These are phyloP conservation scores for Magnaporthiopsis rhizophila DNA, from an alignment of 2,329 filamentous ascomycete genomes.

Conservation along the genomic window DNA sequence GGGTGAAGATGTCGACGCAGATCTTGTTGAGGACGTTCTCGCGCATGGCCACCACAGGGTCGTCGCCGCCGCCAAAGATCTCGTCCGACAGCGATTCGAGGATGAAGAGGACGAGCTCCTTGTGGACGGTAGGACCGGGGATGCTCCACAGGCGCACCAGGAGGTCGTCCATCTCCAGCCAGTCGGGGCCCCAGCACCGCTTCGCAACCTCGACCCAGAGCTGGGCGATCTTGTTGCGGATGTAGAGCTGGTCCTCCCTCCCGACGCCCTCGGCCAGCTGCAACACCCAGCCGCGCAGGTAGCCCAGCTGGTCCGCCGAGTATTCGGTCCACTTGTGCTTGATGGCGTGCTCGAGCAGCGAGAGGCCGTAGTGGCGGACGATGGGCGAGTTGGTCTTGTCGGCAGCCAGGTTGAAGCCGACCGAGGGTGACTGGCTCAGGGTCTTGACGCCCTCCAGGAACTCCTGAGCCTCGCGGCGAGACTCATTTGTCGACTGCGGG, in stretches of 20 bases:
- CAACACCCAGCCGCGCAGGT: slow-evolving; percentile 69
- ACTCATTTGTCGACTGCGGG: slow-evolving; percentile 69
- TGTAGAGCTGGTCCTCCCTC: slow-evolving; percentile 67
- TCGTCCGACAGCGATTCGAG: slow-evolving; percentile 92
- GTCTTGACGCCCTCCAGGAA: slow-evolving; percentile 84
- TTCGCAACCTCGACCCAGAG: slow-evolving; percentile 95
- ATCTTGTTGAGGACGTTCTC: slow-evolving; percentile 80
- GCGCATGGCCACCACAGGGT: slow-evolving; percentile 74
- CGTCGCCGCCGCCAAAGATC: slow-evolving; percentile 76
- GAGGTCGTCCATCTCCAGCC: slow-evolving; percentile 88
- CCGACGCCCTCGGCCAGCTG: slow-evolving; percentile 66
- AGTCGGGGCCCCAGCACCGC: slow-evolving; percentile 83
- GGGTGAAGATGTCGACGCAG: slow-evolving; percentile 90
- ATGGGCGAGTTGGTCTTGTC: slow-evolving; percentile 68
- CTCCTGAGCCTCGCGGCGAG: slow-evolving; percentile 71
- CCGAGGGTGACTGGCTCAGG: slow-evolving; percentile 68
- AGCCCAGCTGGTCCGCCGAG: slow-evolving; percentile 55
- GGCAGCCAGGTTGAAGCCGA: slow-evolving; percentile 76
- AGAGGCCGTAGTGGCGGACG: slow-evolving; percentile 89
- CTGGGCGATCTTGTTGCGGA: slow-evolving; percentile 89
- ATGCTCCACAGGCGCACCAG: slow-evolving; percentile 77
- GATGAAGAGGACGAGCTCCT: slow-evolving; percentile 80
- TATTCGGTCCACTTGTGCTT: slow-evolving; percentile 78
- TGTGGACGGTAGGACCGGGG: slow-evolving; percentile 53
- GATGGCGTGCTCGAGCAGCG: slow-evolving; percentile 82